A percentile compares a stretch with the other conserved stretches of the same genome.
Evolutionary conservation across 371 early-diverging fungal genomes (phyloP).

Genomic region (Mortierella sp.): DNA sequence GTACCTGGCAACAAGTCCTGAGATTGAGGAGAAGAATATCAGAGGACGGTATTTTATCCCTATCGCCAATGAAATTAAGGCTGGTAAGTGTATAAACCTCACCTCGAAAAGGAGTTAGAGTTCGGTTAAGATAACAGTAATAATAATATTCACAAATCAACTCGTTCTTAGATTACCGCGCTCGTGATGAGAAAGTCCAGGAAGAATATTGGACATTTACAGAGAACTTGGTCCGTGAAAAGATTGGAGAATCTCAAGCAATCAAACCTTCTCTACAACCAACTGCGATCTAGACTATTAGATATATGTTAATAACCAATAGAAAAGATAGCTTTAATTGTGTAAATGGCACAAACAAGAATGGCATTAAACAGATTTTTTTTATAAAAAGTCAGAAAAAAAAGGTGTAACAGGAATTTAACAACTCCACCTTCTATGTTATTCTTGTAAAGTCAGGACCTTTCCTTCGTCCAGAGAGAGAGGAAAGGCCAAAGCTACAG

Average conservation of each 20-base stretch:
- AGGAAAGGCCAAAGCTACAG: no score
- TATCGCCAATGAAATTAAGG: constrained; percentile 28
- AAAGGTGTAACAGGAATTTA: no score
- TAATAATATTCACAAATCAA: neutral
- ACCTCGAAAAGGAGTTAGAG: neutral
- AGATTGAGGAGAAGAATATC: constrained; percentile 23
- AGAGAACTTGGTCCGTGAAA: constrained; percentile 46
- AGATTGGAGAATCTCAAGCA: constrained; percentile 16
- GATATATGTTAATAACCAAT: neutral
- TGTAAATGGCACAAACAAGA: no score
- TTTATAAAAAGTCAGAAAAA: no score
- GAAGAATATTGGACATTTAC: constrained; percentile 17
- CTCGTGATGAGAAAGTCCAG: constrained; percentile 16
- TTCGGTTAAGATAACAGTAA: neutral
- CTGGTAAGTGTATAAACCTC: constrained; percentile 16
- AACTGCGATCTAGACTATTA: neutral
- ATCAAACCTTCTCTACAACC: no score
- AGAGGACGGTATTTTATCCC: constrained; percentile 43
- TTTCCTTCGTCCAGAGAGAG: no score
- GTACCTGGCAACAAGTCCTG: constrained; percentile 71
- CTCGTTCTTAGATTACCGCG: neutral
- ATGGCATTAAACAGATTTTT: no score
- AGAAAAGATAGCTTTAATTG: neutral
- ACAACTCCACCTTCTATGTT: no score
- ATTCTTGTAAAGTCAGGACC: no score